Evolutionary conservation across 441 rosid genomes (phyloP).

Genomic region (Erodium moschatum): DNA sequence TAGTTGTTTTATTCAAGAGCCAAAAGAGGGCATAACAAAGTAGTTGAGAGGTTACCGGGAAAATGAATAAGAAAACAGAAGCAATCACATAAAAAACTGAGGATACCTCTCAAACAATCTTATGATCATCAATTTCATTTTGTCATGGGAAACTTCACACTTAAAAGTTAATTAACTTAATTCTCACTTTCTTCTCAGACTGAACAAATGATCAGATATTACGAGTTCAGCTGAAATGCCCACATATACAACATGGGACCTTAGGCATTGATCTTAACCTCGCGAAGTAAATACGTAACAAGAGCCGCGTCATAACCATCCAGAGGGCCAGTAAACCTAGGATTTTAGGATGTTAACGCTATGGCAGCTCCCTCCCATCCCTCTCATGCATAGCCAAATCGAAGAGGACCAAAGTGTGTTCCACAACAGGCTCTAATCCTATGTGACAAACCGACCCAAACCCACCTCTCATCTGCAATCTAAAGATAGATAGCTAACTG

Average conservation of each 20-base stretch:
- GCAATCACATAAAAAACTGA: background rate
- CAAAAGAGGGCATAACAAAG: background rate
- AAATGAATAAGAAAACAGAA: too few species aligned
- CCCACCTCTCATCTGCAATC: background rate
- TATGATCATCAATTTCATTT: background rate
- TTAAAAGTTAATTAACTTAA: background rate
- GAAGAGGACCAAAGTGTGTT: background rate
- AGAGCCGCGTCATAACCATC: background rate
- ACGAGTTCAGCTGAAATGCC: background rate
- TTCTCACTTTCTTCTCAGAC: background rate
- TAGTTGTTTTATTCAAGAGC: background rate
- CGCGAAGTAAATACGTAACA: background rate
- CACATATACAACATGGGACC: background rate
- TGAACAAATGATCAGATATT: background rate
- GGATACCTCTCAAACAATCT: background rate
- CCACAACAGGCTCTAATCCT: background rate
- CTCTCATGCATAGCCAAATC: conserved; percentile 1
- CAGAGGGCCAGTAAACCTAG: background rate
- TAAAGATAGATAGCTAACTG: background rate
- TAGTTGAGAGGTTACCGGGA: background rate
- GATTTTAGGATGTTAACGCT: background rate
- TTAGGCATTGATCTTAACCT: background rate
- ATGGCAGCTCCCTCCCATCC: background rate
- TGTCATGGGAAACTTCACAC: background rate
- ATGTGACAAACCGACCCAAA: background rate